Evolutionary conservation across 2,329 filamentous ascomycete species (phyloP), one percentile per base, ranked within the genome.

Genomic region (Colletotrichum echinochloae): DNA sequence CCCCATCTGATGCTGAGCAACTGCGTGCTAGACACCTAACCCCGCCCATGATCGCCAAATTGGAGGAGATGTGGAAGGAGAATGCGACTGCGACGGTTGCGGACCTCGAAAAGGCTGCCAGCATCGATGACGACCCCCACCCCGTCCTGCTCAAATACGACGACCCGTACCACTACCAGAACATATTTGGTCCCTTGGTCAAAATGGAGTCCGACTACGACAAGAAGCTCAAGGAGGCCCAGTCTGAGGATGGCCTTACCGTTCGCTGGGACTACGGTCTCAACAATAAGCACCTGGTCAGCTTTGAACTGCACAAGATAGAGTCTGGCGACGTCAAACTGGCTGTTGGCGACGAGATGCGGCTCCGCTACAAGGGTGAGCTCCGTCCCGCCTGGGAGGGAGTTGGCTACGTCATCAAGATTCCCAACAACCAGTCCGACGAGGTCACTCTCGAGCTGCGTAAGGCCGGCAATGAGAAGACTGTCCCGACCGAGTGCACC

Each of bases 161-260:
- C 69, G 96, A 99, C 80, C 94, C 96, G 0, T 99, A 94, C 80
- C 95, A 99, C 78, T 99, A 99, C 77, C 96, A 99, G 82, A 99
- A 98, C 78, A 96, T 98, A 41, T 99, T 99, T 79, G 96, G 96
- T 0, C 96, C 96, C 0, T 86, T 99, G 18, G 97, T 99, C 77
- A 99, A 98, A 85, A 99, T 99, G 82, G 96, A 99, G 81, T 97
- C 96, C 52, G 96, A 99, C 82, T 99, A 99, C 79, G 96, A 99
- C 81, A 95, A 97, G 81, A 98, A 99, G 83, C 87, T 99, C 76
- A 99, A 99, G 83, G 96, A 99, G 80, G 94, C 95, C 0, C 96
- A 99, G 80, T 97, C 94, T 1, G 96, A 99, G 82, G 96, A 99
- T 82, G 93, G 93, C n/a, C 84, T 99, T 49, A 89, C 95, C 49